Base-by-base conservation (phyloP, 331 rosid genomes). In the Rhamnella rubrinervis region DNA sequence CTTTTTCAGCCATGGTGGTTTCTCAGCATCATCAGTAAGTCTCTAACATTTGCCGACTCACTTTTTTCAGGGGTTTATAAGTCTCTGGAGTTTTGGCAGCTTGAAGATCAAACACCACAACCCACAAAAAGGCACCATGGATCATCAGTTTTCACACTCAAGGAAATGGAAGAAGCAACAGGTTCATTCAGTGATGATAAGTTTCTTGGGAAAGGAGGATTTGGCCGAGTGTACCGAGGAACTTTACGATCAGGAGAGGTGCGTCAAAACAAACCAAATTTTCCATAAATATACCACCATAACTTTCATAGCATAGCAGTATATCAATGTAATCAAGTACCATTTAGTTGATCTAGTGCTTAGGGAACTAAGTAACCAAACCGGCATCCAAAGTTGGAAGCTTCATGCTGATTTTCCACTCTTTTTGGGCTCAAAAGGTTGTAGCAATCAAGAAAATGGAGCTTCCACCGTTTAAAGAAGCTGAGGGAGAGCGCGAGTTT, bases 361-460 rank as follows among this genome's bases (percentile, higher is more conserved):
- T 10, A 44, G 49, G 0, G 13, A 44, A 7, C 20, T 8, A 55
- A 37, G n/a, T 41, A 21, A 40, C 16, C 17, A 56, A 7, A 70
- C 71, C 35, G 35, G 5, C 35, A 31, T 31, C 4, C 35, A 31
- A 31, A 31, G 35, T 31, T 31, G 3, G 35, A 31, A 31, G 35
- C 4, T 31, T 31, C 35, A 72, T 44, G 52, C 72, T 81, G 46
- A 82, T 63, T 31, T 67, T 35, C 71, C 66, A 6, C 9, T 25
- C 55, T 41, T 69, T 41, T 50, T 21, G 40, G 53, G 16, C 39
- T 63, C 6, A 56, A 35, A 77, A 92, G 98, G 86, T 87, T 55
- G 98, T 87, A 56, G 98, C 98, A 31, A 84, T 91, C 61, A 95
- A 95, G 83, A 89, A 95, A 82, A 95, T 95, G 98, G 98, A 84